Evolutionary conservation across 1,284 basidiomycete species (phyloP).

Genomic region (Rhodotorula sp.): DNA sequence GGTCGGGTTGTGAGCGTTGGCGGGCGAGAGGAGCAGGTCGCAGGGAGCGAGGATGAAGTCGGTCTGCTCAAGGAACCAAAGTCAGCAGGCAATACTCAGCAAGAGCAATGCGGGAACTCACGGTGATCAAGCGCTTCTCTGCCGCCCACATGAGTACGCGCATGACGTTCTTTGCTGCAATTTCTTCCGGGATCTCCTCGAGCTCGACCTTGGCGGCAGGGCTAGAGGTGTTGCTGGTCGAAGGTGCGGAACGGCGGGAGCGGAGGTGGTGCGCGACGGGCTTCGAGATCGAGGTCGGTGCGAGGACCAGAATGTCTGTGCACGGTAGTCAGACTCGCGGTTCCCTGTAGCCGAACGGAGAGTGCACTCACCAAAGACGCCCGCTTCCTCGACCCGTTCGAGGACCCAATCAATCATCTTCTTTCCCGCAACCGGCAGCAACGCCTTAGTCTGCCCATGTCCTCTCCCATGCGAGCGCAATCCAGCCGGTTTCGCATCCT

Average conservation of each 20-base stretch:
- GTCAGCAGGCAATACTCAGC: neutral
- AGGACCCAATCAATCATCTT: conserved; percentile 82
- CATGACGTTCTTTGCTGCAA: conserved; percentile 28
- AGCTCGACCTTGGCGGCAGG: conserved; percentile 39
- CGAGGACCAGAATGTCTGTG: conserved; percentile 78
- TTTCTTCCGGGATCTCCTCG: conserved; percentile 39
- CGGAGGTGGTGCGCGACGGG: conserved; percentile 41
- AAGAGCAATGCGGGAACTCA: conserved; percentile 3
- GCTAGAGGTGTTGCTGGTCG: conserved; percentile 8
- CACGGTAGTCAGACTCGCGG: neutral
- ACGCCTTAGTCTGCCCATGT: conserved; percentile 61
- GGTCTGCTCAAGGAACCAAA: conserved; percentile 47
- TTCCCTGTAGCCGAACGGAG: neutral
- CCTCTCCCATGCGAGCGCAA: neutral
- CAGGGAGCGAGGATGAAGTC: conserved; percentile 91
- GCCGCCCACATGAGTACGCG: conserved; percentile 39
- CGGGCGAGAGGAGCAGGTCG: conserved; percentile 77
- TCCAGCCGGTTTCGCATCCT: neutral
- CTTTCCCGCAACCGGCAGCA: conserved; percentile 81
- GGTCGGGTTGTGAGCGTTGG: conserved; percentile 48
- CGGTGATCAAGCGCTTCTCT: conserved; percentile 39
- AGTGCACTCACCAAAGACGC: conserved; percentile 66
- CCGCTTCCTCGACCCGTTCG: conserved; percentile 80
- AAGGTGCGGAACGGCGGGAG: conserved; percentile 26
- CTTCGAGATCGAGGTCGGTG: conserved; percentile 52